A percentile compares a stretch with the other conserved stretches of the same genome.
Conservation (phyloP, 2,329 filamentous ascomycete genomes). For the Thelonectria olida region DNA sequence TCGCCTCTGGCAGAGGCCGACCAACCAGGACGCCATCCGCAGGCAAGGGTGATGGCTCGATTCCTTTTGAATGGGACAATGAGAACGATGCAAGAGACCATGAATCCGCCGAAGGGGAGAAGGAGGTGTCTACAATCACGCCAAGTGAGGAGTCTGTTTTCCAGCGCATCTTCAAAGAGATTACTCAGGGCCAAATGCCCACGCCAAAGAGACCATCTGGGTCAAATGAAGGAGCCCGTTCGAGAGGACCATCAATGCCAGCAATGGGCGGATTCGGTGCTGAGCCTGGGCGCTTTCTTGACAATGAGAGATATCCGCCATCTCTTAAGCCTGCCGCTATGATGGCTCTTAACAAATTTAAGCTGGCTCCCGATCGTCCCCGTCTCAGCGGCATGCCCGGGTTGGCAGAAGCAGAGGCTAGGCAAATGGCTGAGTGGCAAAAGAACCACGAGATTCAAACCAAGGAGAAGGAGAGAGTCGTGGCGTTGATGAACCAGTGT, state of each 20-base stretch:
- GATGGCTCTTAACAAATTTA: conserved; percentile 50
- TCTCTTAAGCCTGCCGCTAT: conserved; percentile 52
- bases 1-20: conserved; percentile 21
- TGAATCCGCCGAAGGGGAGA: background rate
- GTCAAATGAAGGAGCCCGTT: background rate
- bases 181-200: conserved; percentile 48
- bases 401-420: conserved; percentile 43
- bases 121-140: conserved; percentile 52
- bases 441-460: conserved; percentile 50
- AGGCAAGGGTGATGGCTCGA: conserved; percentile 46
- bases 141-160: conserved; percentile 67
- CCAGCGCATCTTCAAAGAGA: conserved; percentile 62
- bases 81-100: conserved; percentile 44
- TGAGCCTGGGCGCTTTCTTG: no score
- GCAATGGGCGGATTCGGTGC: conserved; percentile 45
- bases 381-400: conserved; percentile 40
- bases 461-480: conserved; percentile 62
- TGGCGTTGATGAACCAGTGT: conserved; percentile 62
- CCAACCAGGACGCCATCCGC: conserved; percentile 15
- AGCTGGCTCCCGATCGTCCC: conserved; percentile 41
- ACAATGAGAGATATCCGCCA: conserved; percentile 49
- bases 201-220: conserved; percentile 36
- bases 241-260: conserved; percentile 31
- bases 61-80: conserved; percentile 65
- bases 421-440: conserved; percentile 46